phyloP scores from a whole-genome alignment of 177 flowering plant species.

The Vitis hybrid region DNA sequence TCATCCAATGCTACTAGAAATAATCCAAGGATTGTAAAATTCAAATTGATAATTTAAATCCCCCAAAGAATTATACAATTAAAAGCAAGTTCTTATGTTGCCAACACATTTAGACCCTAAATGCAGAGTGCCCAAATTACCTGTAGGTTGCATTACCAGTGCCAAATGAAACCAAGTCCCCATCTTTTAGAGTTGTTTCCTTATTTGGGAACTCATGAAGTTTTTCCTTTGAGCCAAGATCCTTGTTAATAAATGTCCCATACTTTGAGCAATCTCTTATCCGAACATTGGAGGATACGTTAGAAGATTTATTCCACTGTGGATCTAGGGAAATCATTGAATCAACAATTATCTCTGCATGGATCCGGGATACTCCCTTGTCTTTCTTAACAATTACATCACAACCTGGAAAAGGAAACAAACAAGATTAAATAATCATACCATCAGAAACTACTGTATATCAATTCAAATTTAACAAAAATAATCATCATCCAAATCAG shows the following conservation, averaged over 20 bases:
- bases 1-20: neutral
- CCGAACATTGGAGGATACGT: conserved; percentile 35
- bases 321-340: conserved; percentile 44
- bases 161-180: conserved; percentile 76
- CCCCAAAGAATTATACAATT: neutral
- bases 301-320: conserved; percentile 25
- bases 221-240: conserved; percentile 40
- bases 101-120: neutral
- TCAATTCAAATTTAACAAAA: too few relatives aligned
- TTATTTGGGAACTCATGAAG: conserved; percentile 61
- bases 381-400: conserved; percentile 77
- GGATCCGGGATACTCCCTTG: conserved; percentile 82
- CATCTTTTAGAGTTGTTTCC: conserved; percentile 57
- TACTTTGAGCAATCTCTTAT: conserved; percentile 79
- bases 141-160: conserved; percentile 83
- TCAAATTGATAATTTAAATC: neutral
- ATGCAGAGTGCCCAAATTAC: conserved; percentile 26
- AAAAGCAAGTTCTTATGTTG: neutral
- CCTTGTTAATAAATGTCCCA: conserved; percentile 69
- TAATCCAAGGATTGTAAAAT: neutral
- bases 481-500: too few relatives aligned
- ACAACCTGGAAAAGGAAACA: conserved; percentile 52
- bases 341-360: conserved; percentile 76
- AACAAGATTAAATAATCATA: neutral
- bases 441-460: neutral